A percentile compares a stretch with the other conserved stretches of the same genome.
Conservation (phyloP, 108 stramenopile species). For the Cyclotella kingstonii region DNA sequence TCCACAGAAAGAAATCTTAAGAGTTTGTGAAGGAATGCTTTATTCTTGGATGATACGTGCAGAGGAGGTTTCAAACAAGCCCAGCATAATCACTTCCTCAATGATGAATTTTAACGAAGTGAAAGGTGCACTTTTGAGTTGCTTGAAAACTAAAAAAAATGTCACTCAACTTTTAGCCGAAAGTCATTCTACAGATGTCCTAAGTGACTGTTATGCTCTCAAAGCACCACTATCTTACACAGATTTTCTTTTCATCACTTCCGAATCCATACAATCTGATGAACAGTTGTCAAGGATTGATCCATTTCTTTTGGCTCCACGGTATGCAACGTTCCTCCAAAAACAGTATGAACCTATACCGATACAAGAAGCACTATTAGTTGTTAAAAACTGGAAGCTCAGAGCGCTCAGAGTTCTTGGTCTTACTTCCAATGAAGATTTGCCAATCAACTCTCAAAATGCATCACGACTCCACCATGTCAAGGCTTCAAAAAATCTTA, state of each 20-base stretch:
- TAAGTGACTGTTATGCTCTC: not conserved
- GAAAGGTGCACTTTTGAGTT: too few relatives aligned
- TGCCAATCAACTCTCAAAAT: not conserved
- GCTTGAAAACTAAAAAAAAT: too few relatives aligned
- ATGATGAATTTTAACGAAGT: not conserved
- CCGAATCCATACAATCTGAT: constrained; percentile 16
- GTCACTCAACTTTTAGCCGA: not conserved
- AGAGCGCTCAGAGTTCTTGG: not conserved
- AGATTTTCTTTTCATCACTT: constrained; percentile 17
- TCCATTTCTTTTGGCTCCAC: not conserved
- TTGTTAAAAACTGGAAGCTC: too few relatives aligned
- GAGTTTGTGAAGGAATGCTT: constrained; percentile 22
- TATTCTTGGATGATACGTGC: constrained; percentile 23
- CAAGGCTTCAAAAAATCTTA: not conserved
- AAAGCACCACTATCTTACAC: constrained; percentile 15
- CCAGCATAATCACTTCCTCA: not conserved
- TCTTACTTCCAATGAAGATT: not conserved
- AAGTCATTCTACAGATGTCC: not conserved
- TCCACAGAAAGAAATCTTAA: constrained; percentile 3
- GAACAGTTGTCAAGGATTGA: constrained; percentile 8
- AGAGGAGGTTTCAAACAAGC: constrained; percentile 3
- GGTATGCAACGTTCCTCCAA: constrained; percentile 12
- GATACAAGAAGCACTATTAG: constrained; percentile 5
- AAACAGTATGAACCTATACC: not conserved
- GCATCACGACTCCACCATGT: constrained; percentile 4